These are phyloP conservation scores for Hemileccinum impolitum DNA, from an alignment of 768 basidiomycete genomes.

Conservation along the genomic window DNA sequence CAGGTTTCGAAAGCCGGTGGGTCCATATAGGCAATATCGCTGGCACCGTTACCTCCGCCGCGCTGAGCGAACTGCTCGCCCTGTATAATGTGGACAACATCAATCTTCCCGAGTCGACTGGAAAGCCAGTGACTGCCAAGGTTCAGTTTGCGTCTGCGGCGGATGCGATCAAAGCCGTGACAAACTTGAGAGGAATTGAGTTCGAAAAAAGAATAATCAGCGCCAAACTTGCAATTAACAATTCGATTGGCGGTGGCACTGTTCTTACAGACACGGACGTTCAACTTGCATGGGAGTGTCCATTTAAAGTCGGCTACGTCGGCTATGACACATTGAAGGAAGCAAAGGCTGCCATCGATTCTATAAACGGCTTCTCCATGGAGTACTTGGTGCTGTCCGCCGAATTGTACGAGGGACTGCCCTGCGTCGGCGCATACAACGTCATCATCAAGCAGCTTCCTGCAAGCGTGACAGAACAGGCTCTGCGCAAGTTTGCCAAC, in stretches of 20 bases:
- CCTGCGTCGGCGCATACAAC: slow-evolving; percentile 54
- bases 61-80: slow-evolving; percentile 38
- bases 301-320: slow-evolving; percentile 53
- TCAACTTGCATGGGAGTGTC: slow-evolving; percentile 57
- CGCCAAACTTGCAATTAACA: slow-evolving; percentile 44
- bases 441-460: slow-evolving; percentile 60
- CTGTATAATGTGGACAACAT: slow-evolving; percentile 44
- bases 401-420: slow-evolving; percentile 51
- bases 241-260: slow-evolving; percentile 34
- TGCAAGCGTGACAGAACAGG: slow-evolving; percentile 36
- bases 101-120: slow-evolving; percentile 25
- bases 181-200: slow-evolving; percentile 45
- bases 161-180: slow-evolving; percentile 52
- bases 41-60: slow-evolving; percentile 25
- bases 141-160: slow-evolving; percentile 47
- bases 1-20: slow-evolving; percentile 69
- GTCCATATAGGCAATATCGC: slow-evolving; percentile 54
- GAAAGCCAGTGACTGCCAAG: slow-evolving; percentile 31
- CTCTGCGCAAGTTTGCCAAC: slow-evolving; percentile 43
- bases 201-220: slow-evolving; percentile 40
- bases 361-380: slow-evolving; percentile 36
- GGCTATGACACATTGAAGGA: slow-evolving; percentile 52
- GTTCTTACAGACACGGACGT: slow-evolving; percentile 53
- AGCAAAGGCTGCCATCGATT: slow-evolving; percentile 50
- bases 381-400: slow-evolving; percentile 45